Base-by-base conservation (phyloP, 2,329 filamentous ascomycete species). In the Zopfia rhizophila region DNA sequence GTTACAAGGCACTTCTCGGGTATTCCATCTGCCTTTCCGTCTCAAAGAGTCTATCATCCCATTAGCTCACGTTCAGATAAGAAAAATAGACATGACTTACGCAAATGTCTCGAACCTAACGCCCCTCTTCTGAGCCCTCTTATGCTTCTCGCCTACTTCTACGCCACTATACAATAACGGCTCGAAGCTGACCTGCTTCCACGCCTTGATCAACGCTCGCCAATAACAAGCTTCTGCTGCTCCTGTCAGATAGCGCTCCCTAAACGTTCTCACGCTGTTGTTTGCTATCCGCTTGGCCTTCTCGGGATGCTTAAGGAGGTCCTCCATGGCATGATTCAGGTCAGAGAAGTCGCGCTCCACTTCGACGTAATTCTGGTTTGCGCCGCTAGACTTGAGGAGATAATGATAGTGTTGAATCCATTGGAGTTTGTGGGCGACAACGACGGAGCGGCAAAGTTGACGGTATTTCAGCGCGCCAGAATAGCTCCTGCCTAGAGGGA, bases 381-480 rank as follows among this genome's bases (percentile, higher is more conserved):
- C 27, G 29, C 66, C 65, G 24, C 53, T 53, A 39, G 54, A 55
- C 32, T 47, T 47, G 39, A 68, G 60, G 17, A 70, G 63, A 51
- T 68, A 63, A 54, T 65, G 62, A 51, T 69, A 59, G 49, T 64
- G 63, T 32, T 70, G 59, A 30, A 67, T 67, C 66, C 66, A 70
- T 42, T 69, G 60, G 4, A 65, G 53, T 46, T 69, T 68, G 59
- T 70, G 66, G 7, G 60, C 56, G 45, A 70, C 52, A 36, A 68
- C 59, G 28, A 69, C 65, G 29, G 65, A 69, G 48, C 61, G 60
- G 62, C 80, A 83, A 55, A 78, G 78, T 37, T 80, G 75, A 7
- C 80, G 70, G 52, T 82, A 82, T 56, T 82, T 81, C 14, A 78
- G 72, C 3, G 77, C 73, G 10, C 79, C 79, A 2, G 80, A 82